Conservation (phyloP, 164 flowering plant species). For the Macadamia integrifolia region DNA sequence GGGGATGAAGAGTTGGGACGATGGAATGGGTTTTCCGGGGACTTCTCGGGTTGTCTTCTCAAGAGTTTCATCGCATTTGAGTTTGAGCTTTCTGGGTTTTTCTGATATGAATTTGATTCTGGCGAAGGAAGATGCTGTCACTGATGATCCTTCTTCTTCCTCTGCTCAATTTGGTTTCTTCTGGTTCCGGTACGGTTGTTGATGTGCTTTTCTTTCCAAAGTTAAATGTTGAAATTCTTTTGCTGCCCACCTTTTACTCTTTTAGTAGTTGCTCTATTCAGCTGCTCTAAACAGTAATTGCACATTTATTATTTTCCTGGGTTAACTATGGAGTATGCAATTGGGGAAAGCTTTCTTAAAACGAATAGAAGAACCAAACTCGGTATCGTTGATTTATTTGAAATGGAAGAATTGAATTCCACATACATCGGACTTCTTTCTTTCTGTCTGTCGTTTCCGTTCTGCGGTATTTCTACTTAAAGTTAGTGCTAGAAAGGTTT, state of each 20-base stretch:
- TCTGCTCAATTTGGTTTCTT: constrained; percentile 20
- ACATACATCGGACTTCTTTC: too few relatives aligned
- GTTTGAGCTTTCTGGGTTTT: constrained; percentile 10
- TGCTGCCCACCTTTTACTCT: too few relatives aligned
- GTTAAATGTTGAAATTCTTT: neutral
- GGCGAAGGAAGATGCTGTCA: constrained; percentile 29
- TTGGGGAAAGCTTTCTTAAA: too few relatives aligned
- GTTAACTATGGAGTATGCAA: too few relatives aligned
- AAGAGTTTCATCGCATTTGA: neutral
- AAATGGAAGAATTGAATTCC: too few relatives aligned
- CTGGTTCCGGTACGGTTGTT: constrained; percentile 27
- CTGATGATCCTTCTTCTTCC: constrained; percentile 23
- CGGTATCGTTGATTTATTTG: too few relatives aligned
- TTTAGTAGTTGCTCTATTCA: neutral
- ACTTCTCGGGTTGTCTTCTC: constrained; percentile 4
- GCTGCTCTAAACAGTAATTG: neutral
- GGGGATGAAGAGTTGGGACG: constrained; percentile 11
- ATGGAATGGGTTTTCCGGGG: constrained; percentile 6
- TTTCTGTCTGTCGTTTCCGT: too few relatives aligned
- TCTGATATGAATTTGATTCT: constrained; percentile 13
- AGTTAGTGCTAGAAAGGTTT: too few relatives aligned
- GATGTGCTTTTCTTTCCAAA: neutral
- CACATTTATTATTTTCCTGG: too few relatives aligned
- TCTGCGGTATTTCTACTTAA: too few relatives aligned
- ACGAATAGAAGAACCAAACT: too few relatives aligned